Percentiles rank a stretch among this genome's conserved stretches.
Conservation (phyloP, 345 rosid species). For the Euphorbia pulcherrima region DNA sequence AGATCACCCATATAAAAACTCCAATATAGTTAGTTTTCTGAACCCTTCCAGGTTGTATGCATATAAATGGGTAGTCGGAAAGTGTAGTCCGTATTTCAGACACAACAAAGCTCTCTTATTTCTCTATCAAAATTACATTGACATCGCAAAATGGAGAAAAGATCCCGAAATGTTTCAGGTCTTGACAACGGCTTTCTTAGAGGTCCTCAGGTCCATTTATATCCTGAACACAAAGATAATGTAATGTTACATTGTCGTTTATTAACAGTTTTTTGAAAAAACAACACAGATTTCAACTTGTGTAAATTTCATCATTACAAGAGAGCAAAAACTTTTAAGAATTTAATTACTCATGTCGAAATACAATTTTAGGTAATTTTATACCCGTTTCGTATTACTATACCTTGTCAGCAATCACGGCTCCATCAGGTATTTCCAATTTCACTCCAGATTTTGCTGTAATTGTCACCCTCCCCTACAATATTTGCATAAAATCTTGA, state of each 20-base stretch:
- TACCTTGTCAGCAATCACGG: constrained; percentile 80
- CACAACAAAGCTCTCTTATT: constrained; percentile 15
- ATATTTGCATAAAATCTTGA: background rate
- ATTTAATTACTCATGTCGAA: too few species aligned
- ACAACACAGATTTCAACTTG: too few species aligned
- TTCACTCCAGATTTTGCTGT: constrained; percentile 65
- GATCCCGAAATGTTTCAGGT: background rate
- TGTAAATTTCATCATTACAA: too few species aligned
- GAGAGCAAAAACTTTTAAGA: background rate
- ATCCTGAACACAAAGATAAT: constrained; percentile 38
- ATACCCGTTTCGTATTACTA: background rate
- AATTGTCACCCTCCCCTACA: constrained; percentile 74
- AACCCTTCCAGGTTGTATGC: background rate
- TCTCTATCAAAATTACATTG: background rate
- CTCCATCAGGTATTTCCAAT: constrained; percentile 70
- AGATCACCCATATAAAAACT: background rate
- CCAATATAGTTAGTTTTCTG: too few species aligned
- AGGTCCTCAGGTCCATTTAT: constrained; percentile 76
- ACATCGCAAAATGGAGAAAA: background rate
- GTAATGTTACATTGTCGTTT: background rate
- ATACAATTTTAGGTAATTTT: background rate
- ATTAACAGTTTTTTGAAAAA: too few species aligned
- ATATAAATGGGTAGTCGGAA: background rate
- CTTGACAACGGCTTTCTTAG: constrained; percentile 25
- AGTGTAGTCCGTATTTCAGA: too few species aligned